phyloP scores from a whole-genome alignment of 1,284 basidiomycete genomes.

The Ustilago hordei region DNA sequence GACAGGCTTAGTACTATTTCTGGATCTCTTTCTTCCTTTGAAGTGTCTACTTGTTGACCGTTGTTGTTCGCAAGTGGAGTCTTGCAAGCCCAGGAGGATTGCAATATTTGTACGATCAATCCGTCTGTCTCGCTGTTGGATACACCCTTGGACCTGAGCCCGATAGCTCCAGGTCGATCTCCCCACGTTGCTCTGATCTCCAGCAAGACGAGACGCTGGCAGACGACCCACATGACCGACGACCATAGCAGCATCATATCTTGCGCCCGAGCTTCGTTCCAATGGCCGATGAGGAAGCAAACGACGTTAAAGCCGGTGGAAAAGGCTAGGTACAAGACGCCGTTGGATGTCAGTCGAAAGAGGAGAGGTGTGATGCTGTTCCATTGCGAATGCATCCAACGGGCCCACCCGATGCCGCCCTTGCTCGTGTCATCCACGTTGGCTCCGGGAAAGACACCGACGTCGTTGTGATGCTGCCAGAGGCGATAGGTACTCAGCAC shows the following conservation, averaged over 20 bases:
- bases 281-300: slow-evolving; percentile 46
- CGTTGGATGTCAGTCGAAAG: slow-evolving; percentile 50
- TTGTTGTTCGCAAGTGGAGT: neutral
- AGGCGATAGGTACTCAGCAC: slow-evolving; percentile 52
- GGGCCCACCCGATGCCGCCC: slow-evolving; percentile 6
- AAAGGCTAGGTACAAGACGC: slow-evolving; percentile 51
- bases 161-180: neutral
- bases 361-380: slow-evolving; percentile 51
- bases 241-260: slow-evolving; percentile 52
- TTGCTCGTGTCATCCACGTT: slow-evolving; percentile 8
- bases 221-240: slow-evolving; percentile 57
- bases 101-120: slow-evolving; percentile 26
- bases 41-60: neutral
- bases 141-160: neutral
- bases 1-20: slow-evolving; percentile 27
- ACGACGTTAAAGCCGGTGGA: slow-evolving; percentile 56
- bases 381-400: slow-evolving; percentile 29
- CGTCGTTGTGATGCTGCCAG: slow-evolving; percentile 36
- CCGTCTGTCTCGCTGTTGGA: slow-evolving; percentile 25
- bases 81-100: slow-evolving; percentile 23
- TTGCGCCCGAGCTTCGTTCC: slow-evolving; percentile 40
- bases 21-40: neutral
- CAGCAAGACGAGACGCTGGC: slow-evolving; percentile 52
- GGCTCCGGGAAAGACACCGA: slow-evolving; percentile 11
- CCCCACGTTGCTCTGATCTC: slow-evolving; percentile 52